Evolutionary conservation across 2,329 filamentous ascomycete species (phyloP).

Genomic region (Tolypocladium paradoxum): DNA sequence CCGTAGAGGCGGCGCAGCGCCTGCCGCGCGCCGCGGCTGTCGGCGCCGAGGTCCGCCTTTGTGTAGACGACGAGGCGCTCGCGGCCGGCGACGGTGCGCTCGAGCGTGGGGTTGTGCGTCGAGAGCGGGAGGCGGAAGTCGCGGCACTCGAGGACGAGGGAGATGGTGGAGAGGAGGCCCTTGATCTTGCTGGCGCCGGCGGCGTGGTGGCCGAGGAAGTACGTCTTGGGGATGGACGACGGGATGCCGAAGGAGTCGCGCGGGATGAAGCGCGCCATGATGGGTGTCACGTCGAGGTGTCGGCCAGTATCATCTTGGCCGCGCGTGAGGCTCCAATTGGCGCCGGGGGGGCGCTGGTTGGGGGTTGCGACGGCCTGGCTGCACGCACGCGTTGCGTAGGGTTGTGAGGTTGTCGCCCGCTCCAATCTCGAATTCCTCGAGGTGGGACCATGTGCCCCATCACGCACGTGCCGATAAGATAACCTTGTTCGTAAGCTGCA

Average conservation of each 20-base stretch:
- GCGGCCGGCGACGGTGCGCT: constrained; percentile 61
- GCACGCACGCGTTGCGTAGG: background rate
- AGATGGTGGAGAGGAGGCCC: constrained; percentile 65
- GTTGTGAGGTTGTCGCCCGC: background rate
- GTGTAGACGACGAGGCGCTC: constrained; percentile 82
- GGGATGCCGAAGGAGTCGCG: constrained; percentile 64
- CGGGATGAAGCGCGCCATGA: constrained; percentile 50
- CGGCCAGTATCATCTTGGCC: background rate
- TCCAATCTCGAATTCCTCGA: background rate
- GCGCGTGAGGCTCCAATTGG: background rate
- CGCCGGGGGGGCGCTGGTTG: background rate
- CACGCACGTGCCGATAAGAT: constrained; percentile 3
- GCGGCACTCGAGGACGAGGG: constrained; percentile 87
- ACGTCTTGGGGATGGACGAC: constrained; percentile 68
- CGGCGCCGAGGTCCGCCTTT: constrained; percentile 62
- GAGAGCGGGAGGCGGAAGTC: constrained; percentile 86
- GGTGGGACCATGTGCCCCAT: background rate
- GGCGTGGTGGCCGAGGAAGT: constrained; percentile 89
- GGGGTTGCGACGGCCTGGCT: background rate
- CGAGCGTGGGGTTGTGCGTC: constrained; percentile 82
- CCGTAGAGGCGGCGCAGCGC: constrained; percentile 22
- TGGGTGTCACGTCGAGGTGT: background rate
- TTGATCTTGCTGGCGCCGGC: constrained; percentile 76
- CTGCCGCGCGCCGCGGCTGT: constrained; percentile 16
- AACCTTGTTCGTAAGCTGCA: background rate